Conservation (phyloP, 192 early-diverging fungal genomes). For the Podila epicladia region DNA sequence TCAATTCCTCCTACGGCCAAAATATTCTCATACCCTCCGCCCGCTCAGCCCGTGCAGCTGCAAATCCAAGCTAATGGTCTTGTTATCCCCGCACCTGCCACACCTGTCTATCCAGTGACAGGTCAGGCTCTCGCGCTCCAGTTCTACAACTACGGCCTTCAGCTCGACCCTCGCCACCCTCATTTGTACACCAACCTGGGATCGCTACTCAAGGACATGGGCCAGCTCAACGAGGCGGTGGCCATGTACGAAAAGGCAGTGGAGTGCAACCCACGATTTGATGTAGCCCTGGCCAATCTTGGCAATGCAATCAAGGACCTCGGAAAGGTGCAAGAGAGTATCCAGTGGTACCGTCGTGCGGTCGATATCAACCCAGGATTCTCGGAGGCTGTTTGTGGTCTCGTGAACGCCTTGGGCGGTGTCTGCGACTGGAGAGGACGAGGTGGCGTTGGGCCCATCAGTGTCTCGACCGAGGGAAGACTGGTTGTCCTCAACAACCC, state of each 20-base stretch:
- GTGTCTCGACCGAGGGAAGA: constrained; percentile 46
- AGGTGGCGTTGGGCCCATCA: constrained; percentile 65
- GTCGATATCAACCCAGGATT: constrained; percentile 89
- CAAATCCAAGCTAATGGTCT: constrained; percentile 39
- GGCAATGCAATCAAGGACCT: constrained; percentile 95
- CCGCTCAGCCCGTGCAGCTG: constrained; percentile 34
- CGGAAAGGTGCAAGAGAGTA: constrained; percentile 88
- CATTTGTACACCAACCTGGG: constrained; percentile 96
- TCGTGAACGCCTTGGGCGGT: constrained; percentile 87
- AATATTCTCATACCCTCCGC: constrained; percentile 53
- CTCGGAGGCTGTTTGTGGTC: constrained; percentile 91
- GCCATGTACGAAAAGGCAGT: constrained; percentile 92
- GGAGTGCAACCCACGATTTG: constrained; percentile 85
- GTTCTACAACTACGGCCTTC: constrained; percentile 90
- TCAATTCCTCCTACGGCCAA: constrained; percentile 69
- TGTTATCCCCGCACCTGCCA: constrained; percentile 29
- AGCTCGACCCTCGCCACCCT: constrained; percentile 82
- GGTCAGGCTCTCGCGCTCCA: constrained; percentile 83
- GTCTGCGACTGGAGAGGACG: constrained; percentile 92
- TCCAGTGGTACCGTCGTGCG: constrained; percentile 86
- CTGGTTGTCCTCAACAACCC: constrained; percentile 24
- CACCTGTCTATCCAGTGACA: constrained; percentile 54
- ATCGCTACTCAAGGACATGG: constrained; percentile 90
- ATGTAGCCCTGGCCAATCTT: constrained; percentile 92
- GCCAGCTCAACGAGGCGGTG: constrained; percentile 85